Evolutionary conservation across 805 yeast species (phyloP).

Genomic region (Metschnikowia kofuensis): DNA sequence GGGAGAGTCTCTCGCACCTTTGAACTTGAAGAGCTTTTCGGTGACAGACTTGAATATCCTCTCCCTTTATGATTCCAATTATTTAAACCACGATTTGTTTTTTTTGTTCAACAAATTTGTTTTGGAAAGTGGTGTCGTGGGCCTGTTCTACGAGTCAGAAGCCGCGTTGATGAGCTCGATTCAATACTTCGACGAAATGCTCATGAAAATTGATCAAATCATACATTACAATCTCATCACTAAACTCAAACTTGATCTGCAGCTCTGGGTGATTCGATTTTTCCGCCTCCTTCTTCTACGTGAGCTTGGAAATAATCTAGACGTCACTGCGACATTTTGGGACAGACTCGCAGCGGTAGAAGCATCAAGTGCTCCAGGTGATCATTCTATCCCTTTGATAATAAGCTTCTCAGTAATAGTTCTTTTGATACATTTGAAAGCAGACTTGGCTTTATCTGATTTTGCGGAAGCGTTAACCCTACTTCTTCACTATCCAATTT

Average conservation of each 20-base stretch:
- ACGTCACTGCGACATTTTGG: constrained; percentile 42
- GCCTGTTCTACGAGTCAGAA: constrained; percentile 37
- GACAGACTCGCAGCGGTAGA: constrained; percentile 42
- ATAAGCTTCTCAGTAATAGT: constrained; percentile 42
- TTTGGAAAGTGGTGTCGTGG: constrained; percentile 38
- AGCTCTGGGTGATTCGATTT: constrained; percentile 55
- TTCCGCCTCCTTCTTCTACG: constrained; percentile 45
- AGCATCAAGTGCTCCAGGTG: constrained; percentile 10
- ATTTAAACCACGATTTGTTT: constrained; percentile 43
- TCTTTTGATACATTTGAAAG: constrained; percentile 43
- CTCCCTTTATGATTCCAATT: constrained; percentile 37
- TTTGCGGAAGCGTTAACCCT: constrained; percentile 50
- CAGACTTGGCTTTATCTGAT: constrained; percentile 45
- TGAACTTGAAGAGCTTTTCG: constrained; percentile 14
- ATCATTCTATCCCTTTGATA: constrained; percentile 29
- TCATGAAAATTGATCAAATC: constrained; percentile 50
- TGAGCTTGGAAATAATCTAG: constrained; percentile 43
- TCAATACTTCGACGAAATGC: constrained; percentile 44
- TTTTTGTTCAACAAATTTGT: constrained; percentile 42
- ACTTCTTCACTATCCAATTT: constrained; percentile 49
- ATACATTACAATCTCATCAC: constrained; percentile 44
- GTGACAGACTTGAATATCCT: constrained; percentile 33
- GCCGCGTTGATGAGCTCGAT: constrained; percentile 42
- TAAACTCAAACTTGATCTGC: constrained; percentile 46
- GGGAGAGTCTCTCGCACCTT: constrained; percentile 30